Base-by-base conservation (phyloP, 805 yeast genomes). In the Starmerella powellii region DNA sequence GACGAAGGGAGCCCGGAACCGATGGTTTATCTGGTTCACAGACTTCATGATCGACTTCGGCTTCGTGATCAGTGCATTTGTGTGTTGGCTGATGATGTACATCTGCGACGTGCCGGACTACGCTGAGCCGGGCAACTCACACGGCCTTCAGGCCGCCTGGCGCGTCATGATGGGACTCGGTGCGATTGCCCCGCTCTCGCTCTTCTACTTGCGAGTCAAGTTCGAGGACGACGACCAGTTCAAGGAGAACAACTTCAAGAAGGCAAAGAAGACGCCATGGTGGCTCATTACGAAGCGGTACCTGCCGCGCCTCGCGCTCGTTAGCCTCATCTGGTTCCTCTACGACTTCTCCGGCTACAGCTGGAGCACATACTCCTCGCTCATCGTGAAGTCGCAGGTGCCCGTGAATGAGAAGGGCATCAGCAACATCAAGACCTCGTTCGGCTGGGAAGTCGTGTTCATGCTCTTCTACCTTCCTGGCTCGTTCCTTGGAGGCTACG, bases 381-480 rank as follows among this genome's bases (percentile, higher is more conserved):
- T 73, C 46, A 84, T 88, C 52, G 64, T 86, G 49, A 64, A 66
- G 31, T 65, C 80, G 41, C 71, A 82, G 46, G 67, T 71, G 31
- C 72, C 76, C 10, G 34, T 37, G 4, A 37, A 40, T 31, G 47
- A 23, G 4, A 74, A 69, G 40, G 71, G 72, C 33, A 28, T 44
- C 17, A 23, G 35, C 33, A 72, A 79, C 51, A 63, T 84, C 45
- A 78, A 78, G 63, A 71, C 76, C 60, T 71, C 82, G 19, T 83
- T 85, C 63, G 95, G 95, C 39, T 88, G 95, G 96, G 83, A 80
- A 61, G 80, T 82, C 46, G 88, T 88, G 6, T 72, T 87, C 55
- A 84, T 85, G 63, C 66, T 81, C 55, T 87, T 88, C 63, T 86
- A 87, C 62, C 64, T 87, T 30, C 96, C 96, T 12, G 97, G 96